A percentile compares a stretch with the other conserved stretches of the same genome.
Conservation (phyloP, 495 filamentous ascomycete species). For the Lentithecium fluviatile region DNA sequence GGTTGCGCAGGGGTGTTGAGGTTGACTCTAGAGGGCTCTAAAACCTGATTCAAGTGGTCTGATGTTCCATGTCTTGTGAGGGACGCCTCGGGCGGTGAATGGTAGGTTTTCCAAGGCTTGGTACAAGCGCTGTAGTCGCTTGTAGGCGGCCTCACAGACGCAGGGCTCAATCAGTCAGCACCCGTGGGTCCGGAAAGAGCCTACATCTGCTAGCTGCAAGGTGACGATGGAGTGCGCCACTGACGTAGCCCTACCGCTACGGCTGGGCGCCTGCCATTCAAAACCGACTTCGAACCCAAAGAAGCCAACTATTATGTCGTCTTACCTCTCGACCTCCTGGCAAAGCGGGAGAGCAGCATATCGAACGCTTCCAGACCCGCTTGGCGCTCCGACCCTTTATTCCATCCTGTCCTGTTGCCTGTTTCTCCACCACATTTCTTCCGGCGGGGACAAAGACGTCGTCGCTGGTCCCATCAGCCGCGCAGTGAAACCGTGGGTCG, state of each 20-base stretch:
- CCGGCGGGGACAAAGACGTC: conserved; percentile 16
- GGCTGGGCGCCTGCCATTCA: conserved; percentile 18
- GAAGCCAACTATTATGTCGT: conserved; percentile 11
- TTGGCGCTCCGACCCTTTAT: conserved; percentile 20
- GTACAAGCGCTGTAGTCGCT: not conserved
- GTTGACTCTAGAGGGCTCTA: no score
- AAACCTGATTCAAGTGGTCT: no score
- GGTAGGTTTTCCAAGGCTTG: no score
- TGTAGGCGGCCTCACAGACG: not conserved
- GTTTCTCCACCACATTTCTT: conserved; percentile 19
- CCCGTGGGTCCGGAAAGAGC: conserved; percentile 13
- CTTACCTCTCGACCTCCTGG: conserved; percentile 10
- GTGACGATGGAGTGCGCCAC: conserved; percentile 24
- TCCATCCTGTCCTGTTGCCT: not conserved
- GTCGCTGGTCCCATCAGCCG: conserved; percentile 16
- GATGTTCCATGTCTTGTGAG: no score
- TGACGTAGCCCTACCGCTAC: conserved; percentile 21
- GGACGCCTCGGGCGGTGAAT: no score
- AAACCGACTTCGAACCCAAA: conserved; percentile 23
- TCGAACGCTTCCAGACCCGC: conserved; percentile 28
- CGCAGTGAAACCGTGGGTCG: conserved; percentile 8
- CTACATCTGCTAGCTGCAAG: conserved; percentile 16
- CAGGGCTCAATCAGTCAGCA: conserved; percentile 13
- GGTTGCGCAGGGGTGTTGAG: no score
- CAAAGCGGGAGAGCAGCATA: conserved; percentile 15